phyloP scores from a whole-genome alignment of 768 basidiomycete genomes.

The Auriculariales sp. region DNA sequence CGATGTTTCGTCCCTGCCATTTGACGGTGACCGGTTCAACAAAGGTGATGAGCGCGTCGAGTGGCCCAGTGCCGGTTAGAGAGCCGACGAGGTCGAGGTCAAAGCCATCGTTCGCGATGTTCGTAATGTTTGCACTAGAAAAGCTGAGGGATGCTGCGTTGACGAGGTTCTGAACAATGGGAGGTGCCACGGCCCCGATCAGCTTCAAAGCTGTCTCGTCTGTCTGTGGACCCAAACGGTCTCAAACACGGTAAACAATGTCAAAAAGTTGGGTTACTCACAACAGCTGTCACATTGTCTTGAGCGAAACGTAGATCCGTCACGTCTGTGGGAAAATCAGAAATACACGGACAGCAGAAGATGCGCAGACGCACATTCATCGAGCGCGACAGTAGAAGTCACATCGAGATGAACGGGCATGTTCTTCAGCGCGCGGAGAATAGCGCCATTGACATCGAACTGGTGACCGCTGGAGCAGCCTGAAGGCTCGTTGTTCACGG shows the following conservation, averaged over 20 bases:
- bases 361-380: constrained; percentile 38
- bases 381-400: constrained; percentile 39
- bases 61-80: constrained; percentile 45
- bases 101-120: constrained; percentile 40
- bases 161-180: constrained; percentile 51
- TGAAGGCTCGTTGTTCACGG: constrained; percentile 35
- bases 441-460: constrained; percentile 44
- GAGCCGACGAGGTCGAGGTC: constrained; percentile 34
- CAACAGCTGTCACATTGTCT: constrained; percentile 36
- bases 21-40: constrained; percentile 47
- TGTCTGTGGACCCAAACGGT: constrained; percentile 26
- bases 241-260: constrained; percentile 4
- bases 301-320: constrained; percentile 47
- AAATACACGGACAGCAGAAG: background rate
- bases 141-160: constrained; percentile 40
- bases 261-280: constrained; percentile 22
- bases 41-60: constrained; percentile 57
- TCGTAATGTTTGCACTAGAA: constrained; percentile 44
- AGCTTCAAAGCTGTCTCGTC: constrained; percentile 50
- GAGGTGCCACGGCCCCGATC: constrained; percentile 56
- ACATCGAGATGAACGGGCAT: constrained; percentile 45
- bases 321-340: constrained; percentile 22
- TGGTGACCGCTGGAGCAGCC: constrained; percentile 56
- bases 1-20: constrained; percentile 52
- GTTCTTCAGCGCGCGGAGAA: constrained; percentile 44